phyloP scores from a whole-genome alignment of 2,329 filamentous ascomycete genomes.

The Albifimbria verrucaria region DNA sequence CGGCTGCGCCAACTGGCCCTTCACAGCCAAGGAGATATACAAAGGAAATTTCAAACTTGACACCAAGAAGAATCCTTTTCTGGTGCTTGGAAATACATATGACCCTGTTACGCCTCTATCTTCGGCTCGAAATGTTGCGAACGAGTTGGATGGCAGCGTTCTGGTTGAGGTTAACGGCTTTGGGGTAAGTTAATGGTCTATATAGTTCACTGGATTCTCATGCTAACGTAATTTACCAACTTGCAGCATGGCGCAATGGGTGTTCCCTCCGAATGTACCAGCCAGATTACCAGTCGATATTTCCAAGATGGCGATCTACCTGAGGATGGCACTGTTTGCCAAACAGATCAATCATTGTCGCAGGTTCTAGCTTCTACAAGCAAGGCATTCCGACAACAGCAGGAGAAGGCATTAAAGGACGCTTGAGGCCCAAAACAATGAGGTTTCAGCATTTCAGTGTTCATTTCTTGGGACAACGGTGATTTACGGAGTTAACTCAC shows the following conservation, averaged over 20 bases:
- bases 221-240: no score
- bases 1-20: background rate
- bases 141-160: background rate
- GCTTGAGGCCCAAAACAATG: no score
- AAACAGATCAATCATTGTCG: background rate
- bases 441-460: no score
- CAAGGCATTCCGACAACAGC: no score
- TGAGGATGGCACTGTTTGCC: background rate
- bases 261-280: background rate
- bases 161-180: background rate
- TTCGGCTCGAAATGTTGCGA: background rate
- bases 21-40: background rate
- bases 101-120: background rate
- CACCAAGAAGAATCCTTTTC: background rate
- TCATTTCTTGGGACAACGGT: no score
- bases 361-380: no score
- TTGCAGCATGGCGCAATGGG: background rate
- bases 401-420: no score
- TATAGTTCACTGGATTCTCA: no score
- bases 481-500: no score
- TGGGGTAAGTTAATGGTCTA: background rate
- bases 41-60: background rate
- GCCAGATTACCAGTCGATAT: background rate
- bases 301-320: background rate
- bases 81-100: background rate